phyloP scores from a whole-genome alignment of 495 filamentous ascomycete species.

The Neohortaea acidophila region DNA sequence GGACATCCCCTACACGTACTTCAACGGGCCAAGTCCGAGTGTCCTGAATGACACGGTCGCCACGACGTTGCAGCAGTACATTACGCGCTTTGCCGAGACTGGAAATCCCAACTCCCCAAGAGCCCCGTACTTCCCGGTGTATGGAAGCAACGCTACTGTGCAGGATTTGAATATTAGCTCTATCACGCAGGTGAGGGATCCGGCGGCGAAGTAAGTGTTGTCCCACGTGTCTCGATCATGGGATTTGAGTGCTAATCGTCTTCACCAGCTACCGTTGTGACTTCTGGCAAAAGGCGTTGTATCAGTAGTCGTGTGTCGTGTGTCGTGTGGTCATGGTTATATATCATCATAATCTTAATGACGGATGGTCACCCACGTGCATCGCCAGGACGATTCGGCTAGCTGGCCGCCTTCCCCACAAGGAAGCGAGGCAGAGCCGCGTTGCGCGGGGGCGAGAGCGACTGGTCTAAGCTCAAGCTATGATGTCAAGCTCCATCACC shows the following conservation, averaged over 20 bases:
- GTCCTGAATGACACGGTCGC: conserved; percentile 36
- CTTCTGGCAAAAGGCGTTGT: conserved; percentile 35
- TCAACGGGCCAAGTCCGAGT: conserved; percentile 29
- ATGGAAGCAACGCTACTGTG: conserved; percentile 28
- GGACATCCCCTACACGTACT: conserved; percentile 35
- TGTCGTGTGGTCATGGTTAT: neutral
- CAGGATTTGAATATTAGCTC: conserved; percentile 30
- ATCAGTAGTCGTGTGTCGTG: conserved; percentile 4
- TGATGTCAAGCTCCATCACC: no score
- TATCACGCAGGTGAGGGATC: conserved; percentile 31
- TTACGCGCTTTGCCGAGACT: conserved; percentile 39
- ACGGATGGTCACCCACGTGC: no score
- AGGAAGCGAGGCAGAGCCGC: no score
- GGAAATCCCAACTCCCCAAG: conserved; percentile 32
- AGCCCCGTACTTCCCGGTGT: conserved; percentile 29
- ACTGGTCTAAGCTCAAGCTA: no score
- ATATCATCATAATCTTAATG: neutral
- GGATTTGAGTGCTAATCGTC: no score
- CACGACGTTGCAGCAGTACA: conserved; percentile 41
- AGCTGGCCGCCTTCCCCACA: no score
- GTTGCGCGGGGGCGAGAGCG: no score
- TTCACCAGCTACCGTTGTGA: conserved; percentile 27
- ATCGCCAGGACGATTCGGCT: no score
- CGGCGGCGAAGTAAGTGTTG: conserved; percentile 32
- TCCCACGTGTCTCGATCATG: no score